These are phyloP conservation scores for Claviceps pusilla DNA, from an alignment of 2,329 filamentous ascomycete genomes.

Conservation along the genomic window DNA sequence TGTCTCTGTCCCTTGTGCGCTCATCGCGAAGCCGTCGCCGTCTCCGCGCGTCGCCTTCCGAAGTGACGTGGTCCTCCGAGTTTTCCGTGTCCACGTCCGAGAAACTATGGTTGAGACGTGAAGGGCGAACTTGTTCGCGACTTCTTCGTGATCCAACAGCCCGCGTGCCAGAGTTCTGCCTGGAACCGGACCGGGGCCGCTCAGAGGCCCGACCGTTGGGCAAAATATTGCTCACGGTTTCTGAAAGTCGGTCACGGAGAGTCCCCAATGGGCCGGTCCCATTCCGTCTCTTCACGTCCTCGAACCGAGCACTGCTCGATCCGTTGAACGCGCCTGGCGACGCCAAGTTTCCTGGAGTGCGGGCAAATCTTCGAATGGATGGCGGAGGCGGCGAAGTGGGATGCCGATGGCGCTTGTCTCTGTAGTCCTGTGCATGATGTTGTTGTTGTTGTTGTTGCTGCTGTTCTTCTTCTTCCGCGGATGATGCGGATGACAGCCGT, in stretches of 20 bases:
- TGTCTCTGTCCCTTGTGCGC: slow-evolving; percentile 17
- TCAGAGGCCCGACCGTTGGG: slow-evolving; percentile 22
- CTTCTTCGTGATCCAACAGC: slow-evolving; percentile 20
- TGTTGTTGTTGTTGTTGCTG: slow-evolving; percentile 14
- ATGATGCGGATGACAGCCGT: slow-evolving; percentile 25
- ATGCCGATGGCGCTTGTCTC: slow-evolving; percentile 13
- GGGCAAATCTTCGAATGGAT: slow-evolving; percentile 20
- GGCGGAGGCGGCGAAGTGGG: slow-evolving; percentile 15
- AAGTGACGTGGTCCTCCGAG: slow-evolving; percentile 19
- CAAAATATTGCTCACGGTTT: slow-evolving; percentile 30
- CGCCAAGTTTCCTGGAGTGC: slow-evolving; percentile 14
- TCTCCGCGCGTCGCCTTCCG: slow-evolving; percentile 18
- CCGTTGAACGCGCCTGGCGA: slow-evolving; percentile 13
- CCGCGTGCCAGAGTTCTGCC: slow-evolving; percentile 19
- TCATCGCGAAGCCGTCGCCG: slow-evolving; percentile 11
- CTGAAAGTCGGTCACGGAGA: slow-evolving; percentile 29
- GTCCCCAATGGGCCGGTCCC: slow-evolving; percentile 22
- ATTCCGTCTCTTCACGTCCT: slow-evolving; percentile 23
- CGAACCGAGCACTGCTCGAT: slow-evolving; percentile 14
- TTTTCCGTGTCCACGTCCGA: slow-evolving; percentile 25
- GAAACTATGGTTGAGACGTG: slow-evolving; percentile 25
- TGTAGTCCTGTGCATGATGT: slow-evolving; percentile 12
- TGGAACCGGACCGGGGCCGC: slow-evolving; percentile 22
- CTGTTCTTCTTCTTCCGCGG: slow-evolving; percentile 17
- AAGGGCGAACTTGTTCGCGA: slow-evolving; percentile 25